These are phyloP conservation scores for Arthromyces matolae DNA, from an alignment of 768 basidiomycete species.

Conservation along the genomic window DNA sequence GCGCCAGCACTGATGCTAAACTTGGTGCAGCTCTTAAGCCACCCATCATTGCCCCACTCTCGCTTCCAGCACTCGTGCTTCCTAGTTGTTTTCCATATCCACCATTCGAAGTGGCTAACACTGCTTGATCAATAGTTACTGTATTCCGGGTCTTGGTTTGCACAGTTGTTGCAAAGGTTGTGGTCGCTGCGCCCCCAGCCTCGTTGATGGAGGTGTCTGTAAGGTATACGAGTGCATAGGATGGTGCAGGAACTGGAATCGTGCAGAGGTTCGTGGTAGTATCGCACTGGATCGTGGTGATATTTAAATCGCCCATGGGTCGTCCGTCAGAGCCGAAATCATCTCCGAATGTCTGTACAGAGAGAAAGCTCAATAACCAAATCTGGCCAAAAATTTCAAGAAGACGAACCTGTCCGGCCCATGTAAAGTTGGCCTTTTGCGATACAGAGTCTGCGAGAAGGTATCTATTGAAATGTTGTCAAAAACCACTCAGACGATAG, in stretches of 20 bases:
- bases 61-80: constrained; percentile 37
- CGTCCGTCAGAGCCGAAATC: constrained; percentile 64
- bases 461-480: constrained; percentile 41
- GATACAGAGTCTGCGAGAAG: constrained; percentile 44
- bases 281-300: constrained; percentile 58
- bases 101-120: constrained; percentile 66
- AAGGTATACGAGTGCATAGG: constrained; percentile 69
- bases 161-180: constrained; percentile 40
- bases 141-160: constrained; percentile 49
- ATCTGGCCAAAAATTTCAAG: too few species aligned
- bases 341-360: constrained; percentile 51
- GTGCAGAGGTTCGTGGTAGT: constrained; percentile 46
- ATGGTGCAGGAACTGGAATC: constrained; percentile 64
- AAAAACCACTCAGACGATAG: background rate
- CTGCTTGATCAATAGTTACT: constrained; percentile 47
- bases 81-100: constrained; percentile 30
- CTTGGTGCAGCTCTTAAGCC: background rate
- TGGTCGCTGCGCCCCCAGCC: constrained; percentile 29
- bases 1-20: constrained; percentile 4
- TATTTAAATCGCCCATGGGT: constrained; percentile 44
- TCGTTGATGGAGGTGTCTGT: constrained; percentile 35
- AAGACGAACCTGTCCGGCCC: constrained; percentile 50
- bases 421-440: constrained; percentile 55
- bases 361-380: background rate
- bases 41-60: constrained; percentile 13